These are phyloP conservation scores for Phytopythium chamaehyphon DNA, from an alignment of 352 stramenopile species.

Conservation along the genomic window DNA sequence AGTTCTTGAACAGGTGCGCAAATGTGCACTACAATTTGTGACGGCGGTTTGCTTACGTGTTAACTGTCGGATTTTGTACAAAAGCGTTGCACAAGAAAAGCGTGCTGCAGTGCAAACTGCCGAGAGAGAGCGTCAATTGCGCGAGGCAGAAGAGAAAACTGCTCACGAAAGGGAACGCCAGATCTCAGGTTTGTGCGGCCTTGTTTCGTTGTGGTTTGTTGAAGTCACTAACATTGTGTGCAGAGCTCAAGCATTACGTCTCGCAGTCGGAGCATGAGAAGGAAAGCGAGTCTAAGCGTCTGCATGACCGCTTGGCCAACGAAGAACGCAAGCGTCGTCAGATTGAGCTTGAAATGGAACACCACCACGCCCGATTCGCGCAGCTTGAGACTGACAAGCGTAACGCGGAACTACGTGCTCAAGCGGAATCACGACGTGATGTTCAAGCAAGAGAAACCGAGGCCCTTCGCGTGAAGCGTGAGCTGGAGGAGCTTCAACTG, in stretches of 20 bases:
- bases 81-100: slow-evolving; percentile 59
- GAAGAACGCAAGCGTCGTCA: slow-evolving; percentile 55
- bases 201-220: neutral
- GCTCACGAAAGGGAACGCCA: slow-evolving; percentile 56
- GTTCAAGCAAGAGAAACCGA: slow-evolving; percentile 40
- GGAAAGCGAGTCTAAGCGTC: slow-evolving; percentile 59
- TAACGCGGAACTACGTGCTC: slow-evolving; percentile 28
- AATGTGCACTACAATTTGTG: neutral
- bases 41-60: no score
- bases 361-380: slow-evolving; percentile 39
- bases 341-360: slow-evolving; percentile 50
- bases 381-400: slow-evolving; percentile 43
- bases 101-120: slow-evolving; percentile 33
- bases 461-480: slow-evolving; percentile 28
- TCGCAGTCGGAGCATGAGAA: slow-evolving; percentile 62
- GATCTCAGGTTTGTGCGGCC: slow-evolving; percentile 38
- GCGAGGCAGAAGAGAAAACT: slow-evolving; percentile 47
- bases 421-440: slow-evolving; percentile 29
- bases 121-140: slow-evolving; percentile 52
- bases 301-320: slow-evolving; percentile 56
- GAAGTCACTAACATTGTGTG: neutral
- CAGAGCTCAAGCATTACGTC: slow-evolving; percentile 54
- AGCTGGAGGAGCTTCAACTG: slow-evolving; percentile 58
- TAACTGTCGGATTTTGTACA: no score
- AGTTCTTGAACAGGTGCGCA: slow-evolving; percentile 54